Evolutionary conservation across 2,329 filamentous ascomycete genomes (phyloP).

Genomic region (Cladosporium velox): DNA sequence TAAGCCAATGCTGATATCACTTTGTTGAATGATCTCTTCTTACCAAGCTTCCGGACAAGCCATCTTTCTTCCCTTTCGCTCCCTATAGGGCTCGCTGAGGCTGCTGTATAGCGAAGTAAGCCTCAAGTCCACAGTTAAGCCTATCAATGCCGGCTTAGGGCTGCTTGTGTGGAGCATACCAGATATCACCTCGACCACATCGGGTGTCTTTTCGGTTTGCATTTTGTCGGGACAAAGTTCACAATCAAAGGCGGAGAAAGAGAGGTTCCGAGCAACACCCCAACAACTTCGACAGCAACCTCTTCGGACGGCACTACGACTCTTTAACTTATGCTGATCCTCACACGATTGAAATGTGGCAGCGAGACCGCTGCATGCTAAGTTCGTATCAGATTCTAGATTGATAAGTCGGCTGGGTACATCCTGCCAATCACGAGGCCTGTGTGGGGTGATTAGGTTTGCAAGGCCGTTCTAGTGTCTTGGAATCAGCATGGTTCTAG

Average conservation of each 20-base stretch:
- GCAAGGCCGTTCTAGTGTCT: not conserved
- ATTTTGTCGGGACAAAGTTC: not conserved
- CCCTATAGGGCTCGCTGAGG: not conserved
- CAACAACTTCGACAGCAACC: not conserved
- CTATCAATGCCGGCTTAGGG: not conserved
- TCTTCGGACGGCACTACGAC: not conserved
- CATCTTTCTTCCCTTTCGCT: not conserved
- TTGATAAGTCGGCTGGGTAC: not conserved
- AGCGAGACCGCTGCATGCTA: not conserved
- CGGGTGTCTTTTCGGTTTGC: not conserved
- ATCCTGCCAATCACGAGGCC: not conserved
- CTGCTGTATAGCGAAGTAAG: not conserved
- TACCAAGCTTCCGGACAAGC: not conserved
- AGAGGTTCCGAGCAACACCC: not conserved
- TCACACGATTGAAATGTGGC: not conserved
- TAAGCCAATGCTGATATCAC: not conserved
- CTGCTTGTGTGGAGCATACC: not conserved
- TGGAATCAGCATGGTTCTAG: not conserved
- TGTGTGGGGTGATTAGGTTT: not conserved
- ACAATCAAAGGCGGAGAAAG: not conserved
- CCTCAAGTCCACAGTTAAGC: not conserved
- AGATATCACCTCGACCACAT: conserved; percentile 3
- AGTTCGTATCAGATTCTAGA: conserved; percentile 4
- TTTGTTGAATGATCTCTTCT: not conserved
- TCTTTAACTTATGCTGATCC: not conserved